Percentiles rank a stretch among this genome's conserved stretches.
Conservation (phyloP, 202 grass and related monocot species). For the Hordeum pubiflorum region DNA sequence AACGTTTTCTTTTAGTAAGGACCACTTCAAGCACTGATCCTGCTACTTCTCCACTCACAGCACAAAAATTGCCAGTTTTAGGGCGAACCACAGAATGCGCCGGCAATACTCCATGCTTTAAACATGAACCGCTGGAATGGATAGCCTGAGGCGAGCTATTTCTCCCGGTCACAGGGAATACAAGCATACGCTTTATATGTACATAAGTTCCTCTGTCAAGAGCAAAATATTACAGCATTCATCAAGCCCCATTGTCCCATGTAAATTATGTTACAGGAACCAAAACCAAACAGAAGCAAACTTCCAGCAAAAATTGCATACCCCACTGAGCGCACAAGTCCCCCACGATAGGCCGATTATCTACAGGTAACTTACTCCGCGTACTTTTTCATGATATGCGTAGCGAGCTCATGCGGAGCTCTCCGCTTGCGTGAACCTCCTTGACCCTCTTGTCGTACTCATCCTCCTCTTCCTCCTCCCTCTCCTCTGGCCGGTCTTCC, state of each 20-base stretch:
- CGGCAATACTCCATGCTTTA: neutral
- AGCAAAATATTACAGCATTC: constrained; percentile 14
- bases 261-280: constrained; percentile 36
- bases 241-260: neutral
- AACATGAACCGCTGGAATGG: neutral
- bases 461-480: constrained; percentile 43
- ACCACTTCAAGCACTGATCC: too few species aligned
- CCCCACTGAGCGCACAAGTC: constrained; percentile 14
- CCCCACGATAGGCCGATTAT: constrained; percentile 14
- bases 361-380: constrained; percentile 28
- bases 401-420: constrained; percentile 50
- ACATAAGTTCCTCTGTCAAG: constrained; percentile 9
- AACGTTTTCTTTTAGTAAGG: too few species aligned
- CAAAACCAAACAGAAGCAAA: constrained; percentile 26
- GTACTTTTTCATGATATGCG: constrained; percentile 41
- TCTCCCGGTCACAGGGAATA: neutral
- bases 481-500: constrained; percentile 26
- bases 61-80: too few species aligned
- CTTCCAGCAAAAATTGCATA: constrained; percentile 36
- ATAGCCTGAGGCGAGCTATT: neutral
- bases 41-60: too few species aligned
- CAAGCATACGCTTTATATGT: constrained; percentile 15
- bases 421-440: constrained; percentile 61
- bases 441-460: constrained; percentile 76
- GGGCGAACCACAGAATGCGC: too few species aligned